Conservation (phyloP, 1,284 basidiomycete species). For the Phaffia rhodozyma region DNA sequence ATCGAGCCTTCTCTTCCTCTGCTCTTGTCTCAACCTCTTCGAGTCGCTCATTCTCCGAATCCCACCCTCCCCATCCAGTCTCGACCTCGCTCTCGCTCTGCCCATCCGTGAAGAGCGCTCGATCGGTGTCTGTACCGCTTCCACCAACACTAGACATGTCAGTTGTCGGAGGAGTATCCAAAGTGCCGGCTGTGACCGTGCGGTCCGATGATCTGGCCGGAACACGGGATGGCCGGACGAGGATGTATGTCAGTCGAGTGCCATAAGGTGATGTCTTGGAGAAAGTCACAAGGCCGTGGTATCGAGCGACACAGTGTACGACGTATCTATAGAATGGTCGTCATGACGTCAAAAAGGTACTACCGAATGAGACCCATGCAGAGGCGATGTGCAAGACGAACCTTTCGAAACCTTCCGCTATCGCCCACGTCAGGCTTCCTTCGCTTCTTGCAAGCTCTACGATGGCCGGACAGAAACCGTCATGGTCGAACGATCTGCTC, state of each 20-base stretch:
- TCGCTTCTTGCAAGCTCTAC: constrained; percentile 2
- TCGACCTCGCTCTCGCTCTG: neutral
- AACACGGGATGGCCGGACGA: constrained; percentile 4
- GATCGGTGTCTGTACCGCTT: constrained; percentile 8
- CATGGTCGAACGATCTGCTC: constrained; percentile 4
- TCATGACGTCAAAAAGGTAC: too few species aligned
- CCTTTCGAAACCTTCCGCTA: constrained; percentile 14
- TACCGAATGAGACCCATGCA: neutral
- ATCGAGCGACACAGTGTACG: constrained; percentile 13
- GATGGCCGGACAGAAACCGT: constrained; percentile 7
- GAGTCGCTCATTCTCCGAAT: neutral
- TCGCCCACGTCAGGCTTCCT: constrained; percentile 3
- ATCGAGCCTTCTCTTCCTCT: neutral
- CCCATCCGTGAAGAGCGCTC: neutral
- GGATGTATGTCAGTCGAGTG: constrained; percentile 13
- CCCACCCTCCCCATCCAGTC: neutral
- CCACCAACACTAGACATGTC: constrained; percentile 10
- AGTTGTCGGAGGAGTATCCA: constrained; percentile 17
- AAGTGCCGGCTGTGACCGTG: neutral
- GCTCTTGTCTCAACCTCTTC: neutral
- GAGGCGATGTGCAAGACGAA: neutral
- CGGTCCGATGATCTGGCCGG: neutral
- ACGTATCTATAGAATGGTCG: neutral
- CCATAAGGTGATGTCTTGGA: constrained; percentile 13
- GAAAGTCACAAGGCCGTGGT: constrained; percentile 14